These are phyloP conservation scores for Lophium mytilinum DNA, from an alignment of 495 filamentous ascomycete species.

Conservation along the genomic window DNA sequence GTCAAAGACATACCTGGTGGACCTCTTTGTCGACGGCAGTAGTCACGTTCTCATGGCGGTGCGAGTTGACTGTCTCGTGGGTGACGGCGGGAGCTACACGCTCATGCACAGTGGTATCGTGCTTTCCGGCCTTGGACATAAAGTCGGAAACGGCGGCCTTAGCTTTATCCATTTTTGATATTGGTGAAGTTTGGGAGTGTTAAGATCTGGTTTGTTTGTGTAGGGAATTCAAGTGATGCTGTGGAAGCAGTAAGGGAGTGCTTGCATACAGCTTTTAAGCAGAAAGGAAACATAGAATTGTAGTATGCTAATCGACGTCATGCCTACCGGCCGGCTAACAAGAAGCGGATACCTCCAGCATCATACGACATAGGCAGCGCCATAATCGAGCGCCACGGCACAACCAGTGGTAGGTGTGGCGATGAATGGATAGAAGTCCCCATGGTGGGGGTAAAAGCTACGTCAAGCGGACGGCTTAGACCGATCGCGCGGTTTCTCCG, in stretches of 20 bases:
- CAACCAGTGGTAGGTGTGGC: too few relatives aligned
- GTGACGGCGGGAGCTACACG: constrained; percentile 51
- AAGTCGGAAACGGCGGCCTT: constrained; percentile 48
- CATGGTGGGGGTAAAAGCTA: too few relatives aligned
- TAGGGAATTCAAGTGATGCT: neutral
- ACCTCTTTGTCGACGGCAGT: constrained; percentile 56
- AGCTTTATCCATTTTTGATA: constrained; percentile 46
- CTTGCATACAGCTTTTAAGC: too few relatives aligned
- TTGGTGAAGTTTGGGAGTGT: neutral
- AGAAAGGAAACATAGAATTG: neutral
- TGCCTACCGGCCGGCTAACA: too few relatives aligned
- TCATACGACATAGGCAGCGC: too few relatives aligned
- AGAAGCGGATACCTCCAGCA: too few relatives aligned
- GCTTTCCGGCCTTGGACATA: constrained; percentile 46
- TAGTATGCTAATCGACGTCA: neutral
- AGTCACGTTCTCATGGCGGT: constrained; percentile 45
- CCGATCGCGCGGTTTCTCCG: too few relatives aligned
- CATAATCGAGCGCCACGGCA: too few relatives aligned
- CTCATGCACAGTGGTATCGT: constrained; percentile 57
- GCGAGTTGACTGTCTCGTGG: constrained; percentile 46
- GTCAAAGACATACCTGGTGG: constrained; percentile 20
- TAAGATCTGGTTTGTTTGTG: too few relatives aligned
- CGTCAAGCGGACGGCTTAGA: too few relatives aligned
- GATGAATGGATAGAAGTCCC: too few relatives aligned
- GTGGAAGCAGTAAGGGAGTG: too few relatives aligned